Evolutionary conservation across 495 filamentous ascomycete genomes (phyloP).

Genomic region (Xylaria castorea): DNA sequence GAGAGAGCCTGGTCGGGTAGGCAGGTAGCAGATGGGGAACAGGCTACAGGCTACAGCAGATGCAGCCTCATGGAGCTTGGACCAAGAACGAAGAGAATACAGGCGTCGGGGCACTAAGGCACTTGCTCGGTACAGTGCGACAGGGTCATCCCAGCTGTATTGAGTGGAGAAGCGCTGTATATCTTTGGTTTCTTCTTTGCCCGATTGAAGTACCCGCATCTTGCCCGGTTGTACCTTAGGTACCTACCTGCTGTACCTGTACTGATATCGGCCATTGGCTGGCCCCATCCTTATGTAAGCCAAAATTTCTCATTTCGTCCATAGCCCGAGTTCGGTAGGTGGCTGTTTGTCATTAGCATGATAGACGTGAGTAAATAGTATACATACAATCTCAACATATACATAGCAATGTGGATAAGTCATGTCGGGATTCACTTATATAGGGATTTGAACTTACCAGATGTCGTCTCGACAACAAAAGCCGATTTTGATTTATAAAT

Average conservation of each 20-base stretch:
- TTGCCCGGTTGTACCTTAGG: neutral
- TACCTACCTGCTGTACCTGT: neutral
- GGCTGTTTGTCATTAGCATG: neutral
- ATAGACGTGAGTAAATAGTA: neutral
- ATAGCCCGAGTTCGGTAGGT: neutral
- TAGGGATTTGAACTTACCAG: conserved; percentile 16
- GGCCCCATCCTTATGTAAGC: conserved; percentile 35
- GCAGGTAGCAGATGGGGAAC: conserved; percentile 3
- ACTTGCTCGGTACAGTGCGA: conserved; percentile 21
- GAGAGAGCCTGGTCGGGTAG: conserved; percentile 13
- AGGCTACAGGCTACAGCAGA: neutral
- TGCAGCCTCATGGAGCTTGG: conserved; percentile 27
- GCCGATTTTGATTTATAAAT: neutral
- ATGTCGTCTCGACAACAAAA: conserved; percentile 6
- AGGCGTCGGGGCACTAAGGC: conserved; percentile 6
- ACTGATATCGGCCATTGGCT: conserved; percentile 18
- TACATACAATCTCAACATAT: neutral
- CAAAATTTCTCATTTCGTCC: conserved; percentile 26
- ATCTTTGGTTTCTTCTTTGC: neutral
- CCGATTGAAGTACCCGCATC: neutral
- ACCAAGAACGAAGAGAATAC: conserved; percentile 4
- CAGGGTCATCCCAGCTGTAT: neutral
- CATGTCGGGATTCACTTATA: conserved; percentile 8
- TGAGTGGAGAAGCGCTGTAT: neutral
- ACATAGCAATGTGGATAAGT: conserved; percentile 16